These are phyloP conservation scores for Komagataella kurtzmanii DNA, from an alignment of 805 yeast species.

Conservation along the genomic window DNA sequence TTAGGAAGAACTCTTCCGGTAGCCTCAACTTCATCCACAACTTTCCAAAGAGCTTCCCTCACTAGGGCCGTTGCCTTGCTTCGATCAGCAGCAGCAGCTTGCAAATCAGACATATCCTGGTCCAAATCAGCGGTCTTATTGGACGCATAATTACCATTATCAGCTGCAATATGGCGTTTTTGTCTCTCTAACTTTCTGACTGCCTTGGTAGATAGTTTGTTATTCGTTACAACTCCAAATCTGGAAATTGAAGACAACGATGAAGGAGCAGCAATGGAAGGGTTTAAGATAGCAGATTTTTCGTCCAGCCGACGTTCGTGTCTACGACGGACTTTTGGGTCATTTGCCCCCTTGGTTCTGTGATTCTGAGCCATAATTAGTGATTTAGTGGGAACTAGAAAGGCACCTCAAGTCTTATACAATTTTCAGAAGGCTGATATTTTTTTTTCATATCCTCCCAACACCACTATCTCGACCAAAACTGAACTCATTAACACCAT, in stretches of 20 bases:
- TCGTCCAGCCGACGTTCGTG: neutral
- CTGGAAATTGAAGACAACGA: neutral
- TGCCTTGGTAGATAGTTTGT: slow-evolving; percentile 63
- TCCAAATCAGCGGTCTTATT: slow-evolving; percentile 32
- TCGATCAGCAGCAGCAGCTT: slow-evolving; percentile 11
- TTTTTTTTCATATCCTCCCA: neutral
- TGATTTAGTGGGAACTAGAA: neutral
- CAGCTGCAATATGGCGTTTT: slow-evolving; percentile 42
- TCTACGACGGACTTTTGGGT: neutral
- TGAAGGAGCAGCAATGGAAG: neutral
- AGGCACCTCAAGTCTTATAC: neutral
- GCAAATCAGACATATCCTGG: slow-evolving; percentile 8
- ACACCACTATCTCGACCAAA: neutral
- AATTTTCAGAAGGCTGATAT: neutral
- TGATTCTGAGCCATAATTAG: neutral
- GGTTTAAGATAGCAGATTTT: neutral
- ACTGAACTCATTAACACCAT: neutral
- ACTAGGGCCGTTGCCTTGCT: slow-evolving; percentile 27
- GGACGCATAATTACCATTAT: slow-evolving; percentile 28
- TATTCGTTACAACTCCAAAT: slow-evolving; percentile 27
- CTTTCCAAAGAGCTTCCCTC: slow-evolving; percentile 59
- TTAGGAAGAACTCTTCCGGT: slow-evolving; percentile 28
- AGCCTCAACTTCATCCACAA: slow-evolving; percentile 41
- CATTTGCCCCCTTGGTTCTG: neutral
- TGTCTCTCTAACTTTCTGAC: slow-evolving; percentile 72